Conservation (phyloP, 2,329 filamentous ascomycete genomes). For the Knufia fluminis region DNA sequence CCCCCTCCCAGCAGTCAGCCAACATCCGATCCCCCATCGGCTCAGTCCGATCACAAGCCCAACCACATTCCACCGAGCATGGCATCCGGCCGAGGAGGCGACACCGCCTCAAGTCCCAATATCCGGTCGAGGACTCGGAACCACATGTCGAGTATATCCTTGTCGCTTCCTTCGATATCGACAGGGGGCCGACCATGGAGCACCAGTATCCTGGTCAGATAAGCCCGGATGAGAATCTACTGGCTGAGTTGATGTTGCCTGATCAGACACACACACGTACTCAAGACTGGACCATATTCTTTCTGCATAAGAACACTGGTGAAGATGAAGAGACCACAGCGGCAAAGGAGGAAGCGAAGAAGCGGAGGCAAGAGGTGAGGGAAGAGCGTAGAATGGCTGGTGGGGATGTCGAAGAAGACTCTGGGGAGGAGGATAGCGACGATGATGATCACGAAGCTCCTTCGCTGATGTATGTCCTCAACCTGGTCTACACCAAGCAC, state of each 20-base stretch:
- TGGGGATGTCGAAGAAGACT: slow-evolving; percentile 38
- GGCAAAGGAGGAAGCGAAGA: slow-evolving; percentile 36
- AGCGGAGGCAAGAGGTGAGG: slow-evolving; percentile 31
- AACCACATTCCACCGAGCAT: slow-evolving; percentile 33
- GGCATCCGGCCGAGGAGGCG: slow-evolving; percentile 40
- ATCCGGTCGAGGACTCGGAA: slow-evolving; percentile 63
- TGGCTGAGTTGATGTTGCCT: slow-evolving; percentile 95
- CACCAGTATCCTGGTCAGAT: slow-evolving; percentile 94
- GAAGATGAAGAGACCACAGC: slow-evolving; percentile 60
- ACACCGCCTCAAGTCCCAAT: slow-evolving; percentile 60
- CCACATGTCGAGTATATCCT: slow-evolving; percentile 99
- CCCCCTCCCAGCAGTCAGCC: slow-evolving; percentile 64
- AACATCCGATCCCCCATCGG: slow-evolving; percentile 1
- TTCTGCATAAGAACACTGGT: slow-evolving; percentile 88
- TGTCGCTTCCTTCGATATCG: slow-evolving; percentile 94
- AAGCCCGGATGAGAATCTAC: slow-evolving; percentile 93
- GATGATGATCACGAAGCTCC: slow-evolving; percentile 66
- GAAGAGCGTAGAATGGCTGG: slow-evolving; percentile 37
- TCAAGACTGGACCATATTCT: slow-evolving; percentile 99
- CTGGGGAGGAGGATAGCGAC: slow-evolving; percentile 35
- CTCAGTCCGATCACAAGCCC: neutral
- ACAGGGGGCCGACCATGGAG: slow-evolving; percentile 93
- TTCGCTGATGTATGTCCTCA: slow-evolving; percentile 91
- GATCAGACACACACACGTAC: slow-evolving; percentile 91
- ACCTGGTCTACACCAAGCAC: slow-evolving; percentile 95